Evolutionary conservation across 1,139 yeast genomes (phyloP), one percentile per base, ranked within the genome.

Genomic region (Maudiozyma humilis): DNA sequence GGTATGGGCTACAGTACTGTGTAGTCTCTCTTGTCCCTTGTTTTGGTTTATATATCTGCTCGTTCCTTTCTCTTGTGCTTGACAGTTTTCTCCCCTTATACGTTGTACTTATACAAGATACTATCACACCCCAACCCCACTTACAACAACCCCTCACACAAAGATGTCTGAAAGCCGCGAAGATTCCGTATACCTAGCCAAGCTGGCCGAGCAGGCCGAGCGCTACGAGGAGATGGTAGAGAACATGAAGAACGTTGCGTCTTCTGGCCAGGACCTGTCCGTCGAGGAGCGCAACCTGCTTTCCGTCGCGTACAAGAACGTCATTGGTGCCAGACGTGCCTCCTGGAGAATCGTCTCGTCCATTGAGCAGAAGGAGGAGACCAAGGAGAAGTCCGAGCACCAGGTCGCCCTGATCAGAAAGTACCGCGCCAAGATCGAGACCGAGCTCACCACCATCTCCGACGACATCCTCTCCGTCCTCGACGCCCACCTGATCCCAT

Each of bases 171-270:
- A 82, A 67, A 76, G 89, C 64, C 95, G 96, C 75, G 98, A 91
- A 80, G 96, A 89, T 75, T 86, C 95, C 61, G 96, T 91, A 63
- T 91, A 89, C 72, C 83, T 91, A 69, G 97, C 98, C 70, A 91
- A 91, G 72, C 85, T 91, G 70, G 96, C 97, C 62, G 98, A 91
- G 74, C 97, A 91, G 76, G 97, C 98, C 63, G 98, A 91, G 75
- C 94, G 98, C 72, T 91, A 91, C 69, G 98, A 91, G 73, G 98
- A 93, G 73, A 89, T 88, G 97, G 97, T 91, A 60, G 96, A 88
- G 69, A 86, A 86, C 73, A 91, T 91, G 97, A 89, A 89, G 71
- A 85, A 87, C 49, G 97, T 91, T 64, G 96, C 96, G 56, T 83
- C 95, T 38, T 78, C 95, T 41, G 96, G 96, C 53, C 89, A 87